Base-by-base conservation (phyloP, 2,329 filamentous ascomycete genomes). In the Epichloe festucae region DNA sequence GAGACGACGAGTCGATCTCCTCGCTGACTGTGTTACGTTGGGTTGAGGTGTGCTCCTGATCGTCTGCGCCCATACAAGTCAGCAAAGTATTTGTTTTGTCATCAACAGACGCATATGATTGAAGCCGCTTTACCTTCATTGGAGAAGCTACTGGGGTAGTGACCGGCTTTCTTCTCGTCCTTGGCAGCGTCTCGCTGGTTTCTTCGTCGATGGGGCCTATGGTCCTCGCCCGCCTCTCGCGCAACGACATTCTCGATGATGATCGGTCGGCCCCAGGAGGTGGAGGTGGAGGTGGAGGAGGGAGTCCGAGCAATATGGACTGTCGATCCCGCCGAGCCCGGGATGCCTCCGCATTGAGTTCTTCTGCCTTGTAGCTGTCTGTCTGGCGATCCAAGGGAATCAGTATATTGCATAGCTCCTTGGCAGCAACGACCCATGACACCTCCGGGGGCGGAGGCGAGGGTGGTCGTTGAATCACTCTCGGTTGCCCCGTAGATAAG, bases 361-460 rank as follows among this genome's bases (percentile, higher is more conserved):
- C 89, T 58, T 94, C 87, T 8, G 83, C 77, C 35, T 74, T 84
- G 66, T 78, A 88, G 67, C 89, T 95, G 49, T 75, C 76, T 0
- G 85, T 89, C 58, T 89, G 81, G 3, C 89, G 79, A 57, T 85
- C 76, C 0, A 73, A 74, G 0, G 91, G 93, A 52, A 96, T 85
- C 21, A 97, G 76, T 4, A 94, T 66, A 63, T 87, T 89, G 60
- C 82, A 87, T 12, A 97, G 71, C 63, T 95, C 89, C 59, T 88
- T 79, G 0, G 87, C 79, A n/a, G 90, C 89, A 31, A 85, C 78
- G 0, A 84, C 79, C 93, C 91, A 97, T 43, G 87, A 78, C 0
- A 97, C 84, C 44, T 90, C 85, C 3, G 90, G 89, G 1, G 85
- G 79, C 8, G 87, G 87, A 1, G 85, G 84, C 3, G 82, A 80